Conservation (phyloP, 169 alveolate genomes). For the Besnoitia besnoiti region DNA sequence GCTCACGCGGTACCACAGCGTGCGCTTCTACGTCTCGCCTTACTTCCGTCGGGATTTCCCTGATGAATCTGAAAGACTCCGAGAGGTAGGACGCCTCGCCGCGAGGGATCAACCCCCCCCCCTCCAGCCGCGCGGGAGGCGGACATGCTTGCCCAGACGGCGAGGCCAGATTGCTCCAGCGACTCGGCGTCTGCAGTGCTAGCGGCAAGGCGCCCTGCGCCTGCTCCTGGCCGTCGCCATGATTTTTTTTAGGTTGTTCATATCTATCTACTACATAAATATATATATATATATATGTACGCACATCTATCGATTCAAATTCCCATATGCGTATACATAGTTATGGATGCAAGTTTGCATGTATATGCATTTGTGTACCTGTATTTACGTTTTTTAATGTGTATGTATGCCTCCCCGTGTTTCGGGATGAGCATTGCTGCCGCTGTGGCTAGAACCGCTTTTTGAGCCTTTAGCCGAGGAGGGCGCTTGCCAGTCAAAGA, state of each 20-base stretch:
- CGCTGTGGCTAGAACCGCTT: too few species aligned
- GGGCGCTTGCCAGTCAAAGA: too few species aligned
- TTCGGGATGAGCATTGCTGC: neutral
- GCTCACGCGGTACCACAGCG: conserved; percentile 39
- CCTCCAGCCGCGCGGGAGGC: neutral
- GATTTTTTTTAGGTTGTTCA: too few species aligned
- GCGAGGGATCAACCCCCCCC: too few species aligned
- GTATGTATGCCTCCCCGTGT: neutral
- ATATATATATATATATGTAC: neutral
- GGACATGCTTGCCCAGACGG: neutral
- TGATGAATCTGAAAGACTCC: conserved; percentile 24
- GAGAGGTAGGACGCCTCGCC: conserved; percentile 29
- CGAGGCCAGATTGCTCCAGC: too few species aligned
- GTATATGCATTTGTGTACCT: neutral
- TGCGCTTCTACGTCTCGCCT: conserved; percentile 34
- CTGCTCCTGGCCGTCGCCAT: too few species aligned
- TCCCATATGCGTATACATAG: neutral
- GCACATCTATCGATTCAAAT: neutral
- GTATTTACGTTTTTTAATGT: neutral
- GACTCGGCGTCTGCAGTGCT: too few species aligned
- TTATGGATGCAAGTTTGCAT: neutral
- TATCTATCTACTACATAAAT: too few species aligned
- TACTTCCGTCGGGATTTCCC: neutral
- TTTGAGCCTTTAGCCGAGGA: too few species aligned
- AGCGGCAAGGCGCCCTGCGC: too few species aligned